A percentile compares a stretch with the other conserved stretches of the same genome.
Conservation (phyloP, 2,329 filamentous ascomycete species). For the Fusarium dimerum region DNA sequence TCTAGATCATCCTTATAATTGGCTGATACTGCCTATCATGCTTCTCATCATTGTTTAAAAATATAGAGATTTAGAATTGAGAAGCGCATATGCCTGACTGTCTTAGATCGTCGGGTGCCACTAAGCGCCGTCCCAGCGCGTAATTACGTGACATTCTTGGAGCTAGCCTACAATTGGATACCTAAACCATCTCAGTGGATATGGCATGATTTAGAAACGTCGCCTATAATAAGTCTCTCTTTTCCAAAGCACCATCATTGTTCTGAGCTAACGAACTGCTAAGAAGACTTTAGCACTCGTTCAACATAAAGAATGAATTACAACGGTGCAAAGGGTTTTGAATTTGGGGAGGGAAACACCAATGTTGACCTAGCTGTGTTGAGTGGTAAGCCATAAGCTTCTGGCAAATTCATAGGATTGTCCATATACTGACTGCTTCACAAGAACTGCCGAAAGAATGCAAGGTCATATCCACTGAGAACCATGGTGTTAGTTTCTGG, state of each 20-base stretch:
- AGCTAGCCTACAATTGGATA: constrained; percentile 1
- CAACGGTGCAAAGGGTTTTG: constrained; percentile 13
- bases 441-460: constrained; percentile 36
- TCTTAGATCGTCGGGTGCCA: too few relatives aligned
- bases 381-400: constrained; percentile 7
- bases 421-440: constrained; percentile 5
- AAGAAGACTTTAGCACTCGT: neutral
- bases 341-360: constrained; percentile 8
- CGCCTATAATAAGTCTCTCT: constrained; percentile 1
- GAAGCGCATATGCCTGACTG: too few relatives aligned
- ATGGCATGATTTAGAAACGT: neutral
- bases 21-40: neutral
- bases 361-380: constrained; percentile 7
- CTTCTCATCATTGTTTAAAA: too few relatives aligned
- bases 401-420: neutral
- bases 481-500: constrained; percentile 39
- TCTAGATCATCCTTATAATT: too few relatives aligned
- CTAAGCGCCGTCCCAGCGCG: neutral
- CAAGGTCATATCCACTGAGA: constrained; percentile 30
- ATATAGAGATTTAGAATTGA: too few relatives aligned
- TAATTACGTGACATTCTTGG: too few relatives aligned
- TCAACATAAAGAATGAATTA: constrained; percentile 23
- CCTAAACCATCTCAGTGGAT: neutral
- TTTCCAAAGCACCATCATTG: neutral
- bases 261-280: neutral